Conservation (phyloP, 2,329 filamentous ascomycete species). For the Monilinia fructigena region DNA sequence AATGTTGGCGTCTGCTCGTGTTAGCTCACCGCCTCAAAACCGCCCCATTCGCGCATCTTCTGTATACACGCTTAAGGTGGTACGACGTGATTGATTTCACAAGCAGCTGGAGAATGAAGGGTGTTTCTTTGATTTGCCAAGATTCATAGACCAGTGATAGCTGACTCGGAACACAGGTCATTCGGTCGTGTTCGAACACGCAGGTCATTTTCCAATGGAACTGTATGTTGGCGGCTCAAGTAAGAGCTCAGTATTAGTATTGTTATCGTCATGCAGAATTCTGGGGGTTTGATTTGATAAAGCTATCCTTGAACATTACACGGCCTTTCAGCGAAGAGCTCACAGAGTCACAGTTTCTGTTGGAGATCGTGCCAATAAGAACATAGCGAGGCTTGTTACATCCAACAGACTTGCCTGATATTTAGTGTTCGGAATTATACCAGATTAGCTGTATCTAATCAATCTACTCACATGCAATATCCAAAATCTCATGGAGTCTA, state of each 20-base stretch:
- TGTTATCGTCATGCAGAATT: conserved; percentile 5
- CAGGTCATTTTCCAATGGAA: conserved; percentile 11
- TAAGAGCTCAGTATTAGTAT: neutral
- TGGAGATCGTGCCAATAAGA: neutral
- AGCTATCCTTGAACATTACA: conserved; percentile 1
- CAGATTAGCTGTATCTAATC: conserved; percentile 12
- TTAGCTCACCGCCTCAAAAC: neutral
- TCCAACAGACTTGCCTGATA: conserved; percentile 6
- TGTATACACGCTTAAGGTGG: conserved; percentile 1
- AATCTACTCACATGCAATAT: conserved; percentile 3
- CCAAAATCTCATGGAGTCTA: neutral
- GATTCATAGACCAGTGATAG: conserved; percentile 6
- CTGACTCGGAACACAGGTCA: conserved; percentile 12
- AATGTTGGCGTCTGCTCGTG: conserved; percentile 1
- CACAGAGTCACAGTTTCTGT: conserved; percentile 1
- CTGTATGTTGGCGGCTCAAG: conserved; percentile 6
- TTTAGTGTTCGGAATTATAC: neutral
- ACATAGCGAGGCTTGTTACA: neutral
- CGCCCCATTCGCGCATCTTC: neutral
- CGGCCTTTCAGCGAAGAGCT: neutral
- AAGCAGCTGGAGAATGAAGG: conserved; percentile 1
- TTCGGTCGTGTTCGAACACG: conserved; percentile 5
- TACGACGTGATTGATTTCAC: conserved; percentile 3
- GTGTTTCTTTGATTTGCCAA: conserved; percentile 6
- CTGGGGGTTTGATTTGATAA: neutral